Evolutionary conservation across 495 filamentous ascomycete species (phyloP).

Genomic region (Aeminium ludgeri): DNA sequence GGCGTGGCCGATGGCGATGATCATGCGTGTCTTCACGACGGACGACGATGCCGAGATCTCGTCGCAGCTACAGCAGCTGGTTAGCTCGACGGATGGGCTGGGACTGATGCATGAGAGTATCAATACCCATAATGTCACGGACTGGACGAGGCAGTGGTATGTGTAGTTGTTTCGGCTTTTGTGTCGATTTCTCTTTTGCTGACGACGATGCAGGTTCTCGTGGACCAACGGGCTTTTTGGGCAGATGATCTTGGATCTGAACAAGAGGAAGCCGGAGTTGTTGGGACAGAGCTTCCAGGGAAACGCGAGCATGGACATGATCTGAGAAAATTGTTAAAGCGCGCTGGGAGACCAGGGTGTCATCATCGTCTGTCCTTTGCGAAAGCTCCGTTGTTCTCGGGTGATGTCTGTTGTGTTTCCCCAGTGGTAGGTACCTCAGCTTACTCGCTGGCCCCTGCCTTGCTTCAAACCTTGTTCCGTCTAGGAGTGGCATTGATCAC

Average conservation of each 20-base stretch:
- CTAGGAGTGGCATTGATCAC: too few species aligned
- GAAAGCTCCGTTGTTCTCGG: too few species aligned
- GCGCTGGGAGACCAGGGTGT: too few species aligned
- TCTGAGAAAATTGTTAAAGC: too few species aligned
- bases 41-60: conserved; percentile 36
- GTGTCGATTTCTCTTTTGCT: not conserved
- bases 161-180: not conserved
- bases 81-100: conserved; percentile 37
- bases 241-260: conserved; percentile 44
- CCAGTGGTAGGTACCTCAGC: too few species aligned
- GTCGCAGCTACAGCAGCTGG: conserved; percentile 29
- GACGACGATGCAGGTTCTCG: conserved; percentile 35
- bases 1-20: conserved; percentile 41
- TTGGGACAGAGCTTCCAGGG: conserved; percentile 28
- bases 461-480: too few species aligned
- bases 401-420: too few species aligned
- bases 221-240: conserved; percentile 58
- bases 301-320: not conserved
- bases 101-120: conserved; percentile 48
- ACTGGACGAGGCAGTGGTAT: conserved; percentile 47
- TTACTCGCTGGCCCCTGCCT: too few species aligned
- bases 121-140: conserved; percentile 31
- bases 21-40: conserved; percentile 40
- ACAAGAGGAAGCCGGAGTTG: conserved; percentile 31
- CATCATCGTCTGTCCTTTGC: too few species aligned